Conservation (phyloP, 139 green algal genomes). For the Chlamydomonas incerta region DNA sequence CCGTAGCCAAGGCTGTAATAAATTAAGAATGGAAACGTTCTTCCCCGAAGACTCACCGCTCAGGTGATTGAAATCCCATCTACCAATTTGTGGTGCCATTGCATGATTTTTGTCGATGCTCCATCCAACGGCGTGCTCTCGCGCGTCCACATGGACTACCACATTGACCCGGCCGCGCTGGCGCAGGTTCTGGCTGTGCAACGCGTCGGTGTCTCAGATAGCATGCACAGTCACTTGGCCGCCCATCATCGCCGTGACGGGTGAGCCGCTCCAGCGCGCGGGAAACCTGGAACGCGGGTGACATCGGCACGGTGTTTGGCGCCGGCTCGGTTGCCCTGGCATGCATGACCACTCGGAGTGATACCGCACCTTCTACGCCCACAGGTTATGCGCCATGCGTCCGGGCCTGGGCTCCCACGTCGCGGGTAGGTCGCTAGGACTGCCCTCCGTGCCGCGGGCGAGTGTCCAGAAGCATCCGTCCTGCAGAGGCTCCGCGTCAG, state of each 20-base stretch:
- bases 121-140: not conserved
- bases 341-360: too few relatives aligned
- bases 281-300: too few relatives aligned
- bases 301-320: too few relatives aligned
- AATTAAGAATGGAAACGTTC: constrained; percentile 12
- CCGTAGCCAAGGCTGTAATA: not conserved
- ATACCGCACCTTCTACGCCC: too few relatives aligned
- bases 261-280: not conserved
- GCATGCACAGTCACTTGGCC: constrained; percentile 24
- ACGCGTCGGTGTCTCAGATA: not conserved
- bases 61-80: not conserved
- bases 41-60: not conserved
- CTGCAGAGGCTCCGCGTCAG: too few relatives aligned
- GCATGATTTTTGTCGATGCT: not conserved
- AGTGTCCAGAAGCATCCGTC: not conserved
- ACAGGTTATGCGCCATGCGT: constrained; percentile 39
- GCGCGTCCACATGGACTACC: not conserved
- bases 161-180: not conserved
- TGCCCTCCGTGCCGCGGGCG: too few relatives aligned
- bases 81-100: not conserved
- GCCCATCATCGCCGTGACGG: constrained; percentile 2
- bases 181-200: constrained; percentile 25
- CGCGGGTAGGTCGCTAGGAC: not conserved
- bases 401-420: constrained; percentile 10
- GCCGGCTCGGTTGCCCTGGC: too few relatives aligned